A percentile compares a stretch with the other conserved stretches of the same genome.
Evolutionary conservation across 306 rosid genomes (phyloP).

Genomic region (Lithocarpus polystachyus): DNA sequence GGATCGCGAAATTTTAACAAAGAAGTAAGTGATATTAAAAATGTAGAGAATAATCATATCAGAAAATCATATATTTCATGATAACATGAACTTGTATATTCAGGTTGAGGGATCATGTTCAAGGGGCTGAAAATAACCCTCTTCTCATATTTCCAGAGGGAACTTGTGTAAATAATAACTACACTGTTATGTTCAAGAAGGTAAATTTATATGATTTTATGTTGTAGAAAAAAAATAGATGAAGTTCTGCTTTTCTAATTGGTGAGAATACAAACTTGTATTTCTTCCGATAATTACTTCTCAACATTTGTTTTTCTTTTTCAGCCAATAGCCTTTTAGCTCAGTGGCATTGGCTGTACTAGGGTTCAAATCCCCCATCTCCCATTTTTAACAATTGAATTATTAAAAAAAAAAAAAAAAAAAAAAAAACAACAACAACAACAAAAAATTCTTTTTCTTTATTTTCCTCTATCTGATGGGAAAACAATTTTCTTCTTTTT

Average conservation of each 20-base stretch:
- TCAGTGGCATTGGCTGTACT: too few relatives aligned
- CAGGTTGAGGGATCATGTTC: constrained; percentile 90
- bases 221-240: background rate
- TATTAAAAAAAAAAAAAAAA: too few relatives aligned
- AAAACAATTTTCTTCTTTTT: background rate
- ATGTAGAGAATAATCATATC: constrained; percentile 4
- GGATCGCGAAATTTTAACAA: constrained; percentile 93
- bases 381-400: too few relatives aligned
- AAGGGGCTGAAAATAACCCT: constrained; percentile 84
- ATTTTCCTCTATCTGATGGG: background rate
- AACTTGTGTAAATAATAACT: constrained; percentile 96
- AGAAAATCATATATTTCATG: constrained; percentile 4
- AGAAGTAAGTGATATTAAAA: constrained; percentile 60
- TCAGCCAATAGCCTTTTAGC: too few relatives aligned
- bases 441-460: background rate
- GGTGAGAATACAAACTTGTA: background rate
- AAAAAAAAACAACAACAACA: too few relatives aligned
- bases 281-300: background rate
- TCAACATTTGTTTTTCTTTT: too few relatives aligned
- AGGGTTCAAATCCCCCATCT: too few relatives aligned
- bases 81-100: constrained; percentile 25
- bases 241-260: background rate
- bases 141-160: constrained; percentile 99
- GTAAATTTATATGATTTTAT: constrained; percentile 32
- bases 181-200: constrained; percentile 97